Percentiles rank a stretch among this genome's conserved stretches.
Conservation (phyloP, 352 stramenopile genomes). For the Thalassiosira allenii region DNA sequence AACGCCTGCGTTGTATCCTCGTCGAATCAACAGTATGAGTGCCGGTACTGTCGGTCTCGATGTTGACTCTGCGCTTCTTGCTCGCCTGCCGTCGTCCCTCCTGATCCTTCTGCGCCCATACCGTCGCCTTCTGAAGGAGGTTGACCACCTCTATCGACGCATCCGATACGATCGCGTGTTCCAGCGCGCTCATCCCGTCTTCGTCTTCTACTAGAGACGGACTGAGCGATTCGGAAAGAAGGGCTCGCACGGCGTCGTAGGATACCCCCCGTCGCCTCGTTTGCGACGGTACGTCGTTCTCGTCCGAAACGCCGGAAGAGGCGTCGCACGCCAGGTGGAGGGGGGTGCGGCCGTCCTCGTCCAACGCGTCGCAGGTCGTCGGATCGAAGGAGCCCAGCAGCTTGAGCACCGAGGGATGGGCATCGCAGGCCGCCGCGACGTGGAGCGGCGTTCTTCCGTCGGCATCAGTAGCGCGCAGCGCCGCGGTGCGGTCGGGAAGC, state of each 20-base stretch:
- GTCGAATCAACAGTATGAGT: too few relatives aligned
- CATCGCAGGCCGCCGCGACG: slow-evolving; percentile 36
- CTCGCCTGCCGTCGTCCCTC: too few relatives aligned
- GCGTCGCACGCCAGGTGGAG: slow-evolving; percentile 47
- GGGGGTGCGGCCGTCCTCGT: slow-evolving; percentile 46
- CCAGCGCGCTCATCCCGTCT: slow-evolving; percentile 11
- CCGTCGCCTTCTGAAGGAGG: not conserved
- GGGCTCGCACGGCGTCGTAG: slow-evolving; percentile 2
- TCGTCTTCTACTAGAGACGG: slow-evolving; percentile 4
- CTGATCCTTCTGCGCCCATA: too few relatives aligned
- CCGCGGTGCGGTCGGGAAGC: slow-evolving; percentile 15
- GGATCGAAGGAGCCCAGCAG: slow-evolving; percentile 33
- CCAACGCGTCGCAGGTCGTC: slow-evolving; percentile 6
- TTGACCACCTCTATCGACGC: slow-evolving; percentile 9
- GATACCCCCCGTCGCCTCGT: not conserved
- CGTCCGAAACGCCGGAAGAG: slow-evolving; percentile 9
- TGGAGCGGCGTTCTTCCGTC: slow-evolving; percentile 42
- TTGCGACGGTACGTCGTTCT: not conserved
- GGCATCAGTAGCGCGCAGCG: slow-evolving; percentile 18
- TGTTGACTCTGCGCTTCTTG: too few relatives aligned
- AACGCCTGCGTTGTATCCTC: too few relatives aligned
- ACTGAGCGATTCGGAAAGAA: slow-evolving; percentile 5
- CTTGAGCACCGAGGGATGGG: slow-evolving; percentile 5
- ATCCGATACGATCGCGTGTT: slow-evolving; percentile 12
- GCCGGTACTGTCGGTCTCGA: too few relatives aligned